Evolutionary conservation across 345 rosid genomes (phyloP).

Genomic region (Psidium friedrichsthalianum): DNA sequence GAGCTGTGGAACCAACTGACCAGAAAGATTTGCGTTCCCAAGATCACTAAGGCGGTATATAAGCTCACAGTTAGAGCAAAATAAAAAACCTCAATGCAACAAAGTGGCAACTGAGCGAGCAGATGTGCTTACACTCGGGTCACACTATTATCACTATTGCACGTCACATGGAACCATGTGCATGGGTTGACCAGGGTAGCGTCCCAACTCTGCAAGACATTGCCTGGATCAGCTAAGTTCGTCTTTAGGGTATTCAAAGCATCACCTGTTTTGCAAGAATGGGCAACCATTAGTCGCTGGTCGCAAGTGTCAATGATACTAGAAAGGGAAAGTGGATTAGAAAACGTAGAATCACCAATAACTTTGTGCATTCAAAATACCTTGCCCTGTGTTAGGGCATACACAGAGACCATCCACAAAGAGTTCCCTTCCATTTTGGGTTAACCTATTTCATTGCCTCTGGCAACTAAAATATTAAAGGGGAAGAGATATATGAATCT

Average conservation of each 20-base stretch:
- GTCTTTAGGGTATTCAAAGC: conserved; percentile 69
- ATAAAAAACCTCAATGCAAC: neutral
- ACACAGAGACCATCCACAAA: neutral
- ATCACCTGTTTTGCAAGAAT: conserved; percentile 43
- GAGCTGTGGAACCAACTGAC: conserved; percentile 51
- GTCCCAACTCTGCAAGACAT: conserved; percentile 76
- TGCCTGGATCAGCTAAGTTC: conserved; percentile 60
- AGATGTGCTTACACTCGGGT: conserved; percentile 62
- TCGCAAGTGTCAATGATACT: neutral
- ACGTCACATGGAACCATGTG: conserved; percentile 82
- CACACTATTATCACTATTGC: conserved; percentile 59
- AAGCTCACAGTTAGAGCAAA: neutral
- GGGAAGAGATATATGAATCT: neutral
- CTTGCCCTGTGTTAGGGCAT: neutral
- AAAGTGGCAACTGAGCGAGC: neutral
- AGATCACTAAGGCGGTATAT: conserved; percentile 28
- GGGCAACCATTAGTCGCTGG: neutral
- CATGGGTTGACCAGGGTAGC: conserved; percentile 68
- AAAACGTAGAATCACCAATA: neutral
- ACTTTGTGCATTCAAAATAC: neutral
- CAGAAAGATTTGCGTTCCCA: conserved; percentile 60
- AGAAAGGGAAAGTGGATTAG: neutral
- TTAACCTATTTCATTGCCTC: neutral
- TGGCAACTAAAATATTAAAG: neutral
- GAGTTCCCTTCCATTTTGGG: neutral